phyloP scores from a whole-genome alignment of 306 rosid genomes.

The Malus domestica region DNA sequence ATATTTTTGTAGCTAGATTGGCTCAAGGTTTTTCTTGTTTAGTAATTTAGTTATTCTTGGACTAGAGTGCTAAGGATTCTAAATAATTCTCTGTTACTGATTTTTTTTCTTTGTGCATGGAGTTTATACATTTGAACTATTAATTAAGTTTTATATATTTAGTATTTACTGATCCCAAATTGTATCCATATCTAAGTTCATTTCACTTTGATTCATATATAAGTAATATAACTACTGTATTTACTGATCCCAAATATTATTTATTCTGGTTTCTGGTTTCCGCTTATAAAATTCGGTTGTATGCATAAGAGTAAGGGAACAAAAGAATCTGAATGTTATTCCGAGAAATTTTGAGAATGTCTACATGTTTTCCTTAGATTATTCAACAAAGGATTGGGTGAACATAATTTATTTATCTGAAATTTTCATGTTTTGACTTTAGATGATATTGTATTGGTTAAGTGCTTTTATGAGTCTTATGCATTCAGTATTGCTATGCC shows the following conservation, averaged over 20 bases:
- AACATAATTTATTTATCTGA: neutral
- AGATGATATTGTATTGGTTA: neutral
- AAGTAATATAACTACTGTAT: neutral
- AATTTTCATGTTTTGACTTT: neutral
- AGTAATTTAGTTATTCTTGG: neutral
- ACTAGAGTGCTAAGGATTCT: neutral
- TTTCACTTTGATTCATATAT: neutral
- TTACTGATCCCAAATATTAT: neutral
- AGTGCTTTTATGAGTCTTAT: conserved; percentile 10
- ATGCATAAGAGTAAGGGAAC: neutral
- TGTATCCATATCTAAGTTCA: neutral
- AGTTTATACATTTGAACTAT: neutral
- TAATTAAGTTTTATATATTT: neutral
- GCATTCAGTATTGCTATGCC: conserved; percentile 15
- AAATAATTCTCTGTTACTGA: neutral
- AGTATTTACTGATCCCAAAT: neutral
- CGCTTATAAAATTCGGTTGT: neutral
- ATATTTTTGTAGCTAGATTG: neutral
- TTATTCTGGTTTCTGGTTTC: neutral
- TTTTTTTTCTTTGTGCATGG: neutral
- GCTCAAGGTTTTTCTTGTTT: neutral
- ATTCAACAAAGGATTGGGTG: neutral
- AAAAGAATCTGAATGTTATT: neutral
- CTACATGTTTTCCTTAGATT: neutral
- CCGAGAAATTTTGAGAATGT: neutral